Evolutionary conservation across 2,329 filamentous ascomycete genomes (phyloP).

Genomic region (Colletotrichum sp.): DNA sequence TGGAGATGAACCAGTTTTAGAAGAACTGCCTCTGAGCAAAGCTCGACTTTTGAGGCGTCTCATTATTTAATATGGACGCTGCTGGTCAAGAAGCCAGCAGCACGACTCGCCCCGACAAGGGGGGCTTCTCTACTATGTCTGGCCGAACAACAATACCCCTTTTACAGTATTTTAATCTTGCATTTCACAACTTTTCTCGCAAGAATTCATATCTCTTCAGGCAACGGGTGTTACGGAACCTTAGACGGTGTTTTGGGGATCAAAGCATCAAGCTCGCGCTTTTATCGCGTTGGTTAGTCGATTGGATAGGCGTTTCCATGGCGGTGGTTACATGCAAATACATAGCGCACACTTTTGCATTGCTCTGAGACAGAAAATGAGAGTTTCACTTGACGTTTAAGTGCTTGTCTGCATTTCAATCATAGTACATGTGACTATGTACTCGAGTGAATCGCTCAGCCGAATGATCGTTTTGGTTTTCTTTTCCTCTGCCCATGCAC

Average conservation of each 20-base stretch:
- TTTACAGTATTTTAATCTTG: constrained; percentile 23
- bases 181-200: constrained; percentile 11
- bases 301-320: constrained; percentile 13
- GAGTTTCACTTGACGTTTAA: background rate
- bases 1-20: constrained; percentile 32
- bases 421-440: background rate
- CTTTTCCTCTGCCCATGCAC: background rate
- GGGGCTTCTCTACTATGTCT: constrained; percentile 17
- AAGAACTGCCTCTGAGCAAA: background rate
- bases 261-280: constrained; percentile 12
- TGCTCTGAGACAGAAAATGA: constrained; percentile 15
- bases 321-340: constrained; percentile 15
- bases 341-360: constrained; percentile 17
- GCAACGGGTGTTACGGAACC: constrained; percentile 1
- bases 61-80: background rate
- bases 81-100: background rate
- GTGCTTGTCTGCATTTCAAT: background rate
- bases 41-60: background rate
- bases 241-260: constrained; percentile 19
- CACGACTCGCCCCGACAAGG: background rate
- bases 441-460: background rate
- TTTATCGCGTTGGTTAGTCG: background rate
- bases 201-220: constrained; percentile 1
- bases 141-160: constrained; percentile 22
- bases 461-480: background rate